Percentiles rank a stretch among this genome's conserved stretches.
phyloP scores from a whole-genome alignment of 2,329 filamentous ascomycete genomes.

The Penicillium brevicompactum region DNA sequence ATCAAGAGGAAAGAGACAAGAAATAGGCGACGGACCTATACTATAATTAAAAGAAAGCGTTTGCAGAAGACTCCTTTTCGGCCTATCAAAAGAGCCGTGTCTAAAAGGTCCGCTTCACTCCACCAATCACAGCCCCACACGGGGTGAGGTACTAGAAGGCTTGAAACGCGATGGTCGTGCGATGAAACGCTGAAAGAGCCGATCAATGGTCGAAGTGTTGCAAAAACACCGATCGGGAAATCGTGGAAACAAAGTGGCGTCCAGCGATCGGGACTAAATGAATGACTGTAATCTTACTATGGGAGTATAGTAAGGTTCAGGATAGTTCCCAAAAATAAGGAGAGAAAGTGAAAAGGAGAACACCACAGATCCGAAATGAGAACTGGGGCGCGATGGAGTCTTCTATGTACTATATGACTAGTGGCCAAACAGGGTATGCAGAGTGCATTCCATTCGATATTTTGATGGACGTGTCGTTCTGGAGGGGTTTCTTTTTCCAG shows the following conservation, averaged over 20 bases:
- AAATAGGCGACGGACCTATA: neutral
- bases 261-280: neutral
- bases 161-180: constrained; percentile 23
- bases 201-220: constrained; percentile 20
- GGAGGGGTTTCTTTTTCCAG: constrained; percentile 8
- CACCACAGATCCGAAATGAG: neutral
- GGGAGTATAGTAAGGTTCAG: neutral
- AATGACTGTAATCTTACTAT: neutral
- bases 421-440: constrained; percentile 15
- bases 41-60: neutral
- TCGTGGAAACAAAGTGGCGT: neutral
- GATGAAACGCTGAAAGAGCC: constrained; percentile 24
- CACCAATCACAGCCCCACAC: constrained; percentile 20
- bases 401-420: constrained; percentile 26
- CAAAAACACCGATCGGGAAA: constrained; percentile 14
- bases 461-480: constrained; percentile 15
- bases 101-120: constrained; percentile 14
- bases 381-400: neutral
- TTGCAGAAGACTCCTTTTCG: neutral
- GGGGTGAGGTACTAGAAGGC: constrained; percentile 6
- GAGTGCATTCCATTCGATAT: constrained; percentile 20
- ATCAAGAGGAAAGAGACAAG: neutral
- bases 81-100: constrained; percentile 17
- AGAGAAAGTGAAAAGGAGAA: neutral
- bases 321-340: neutral